These are phyloP conservation scores for Athelia psychrophila DNA, from an alignment of 1,284 basidiomycete species.

Conservation along the genomic window DNA sequence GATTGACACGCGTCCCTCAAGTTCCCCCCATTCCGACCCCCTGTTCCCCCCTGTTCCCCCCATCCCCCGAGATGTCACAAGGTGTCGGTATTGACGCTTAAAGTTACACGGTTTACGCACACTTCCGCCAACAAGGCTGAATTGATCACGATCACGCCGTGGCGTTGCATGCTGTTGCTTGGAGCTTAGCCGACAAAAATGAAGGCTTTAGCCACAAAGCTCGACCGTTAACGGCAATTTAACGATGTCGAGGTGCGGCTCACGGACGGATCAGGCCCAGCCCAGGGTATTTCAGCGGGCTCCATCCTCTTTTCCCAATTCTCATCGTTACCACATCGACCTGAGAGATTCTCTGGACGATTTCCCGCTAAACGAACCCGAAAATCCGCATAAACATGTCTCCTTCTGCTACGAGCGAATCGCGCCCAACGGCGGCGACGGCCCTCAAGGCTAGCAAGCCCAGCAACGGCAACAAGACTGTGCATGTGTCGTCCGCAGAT, in stretches of 20 bases:
- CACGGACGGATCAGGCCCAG: not conserved
- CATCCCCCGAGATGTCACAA: not conserved
- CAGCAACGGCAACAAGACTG: not conserved
- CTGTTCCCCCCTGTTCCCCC: not conserved
- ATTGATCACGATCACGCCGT: no score
- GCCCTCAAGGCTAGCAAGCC: slow-evolving; percentile 1
- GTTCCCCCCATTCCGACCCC: not conserved
- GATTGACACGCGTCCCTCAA: not conserved
- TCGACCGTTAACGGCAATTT: not conserved
- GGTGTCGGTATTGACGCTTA: no score
- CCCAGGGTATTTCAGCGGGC: not conserved
- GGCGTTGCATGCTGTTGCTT: no score
- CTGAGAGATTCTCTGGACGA: no score
- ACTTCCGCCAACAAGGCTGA: no score
- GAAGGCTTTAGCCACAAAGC: no score
- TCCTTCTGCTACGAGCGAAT: slow-evolving; percentile 5
- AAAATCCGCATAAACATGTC: slow-evolving; percentile 5
- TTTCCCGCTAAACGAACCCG: not conserved
- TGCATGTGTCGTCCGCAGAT: slow-evolving; percentile 51
- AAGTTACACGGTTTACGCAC: no score
- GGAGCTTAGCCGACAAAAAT: no score
- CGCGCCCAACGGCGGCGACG: slow-evolving; percentile 1
- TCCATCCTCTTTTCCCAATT: not conserved
- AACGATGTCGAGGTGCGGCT: not conserved
- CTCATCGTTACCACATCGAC: not conserved